Evolutionary conservation across 345 rosid genomes (phyloP), one percentile per base, ranked within the genome.

Genomic region (Clarkia xantiana): DNA sequence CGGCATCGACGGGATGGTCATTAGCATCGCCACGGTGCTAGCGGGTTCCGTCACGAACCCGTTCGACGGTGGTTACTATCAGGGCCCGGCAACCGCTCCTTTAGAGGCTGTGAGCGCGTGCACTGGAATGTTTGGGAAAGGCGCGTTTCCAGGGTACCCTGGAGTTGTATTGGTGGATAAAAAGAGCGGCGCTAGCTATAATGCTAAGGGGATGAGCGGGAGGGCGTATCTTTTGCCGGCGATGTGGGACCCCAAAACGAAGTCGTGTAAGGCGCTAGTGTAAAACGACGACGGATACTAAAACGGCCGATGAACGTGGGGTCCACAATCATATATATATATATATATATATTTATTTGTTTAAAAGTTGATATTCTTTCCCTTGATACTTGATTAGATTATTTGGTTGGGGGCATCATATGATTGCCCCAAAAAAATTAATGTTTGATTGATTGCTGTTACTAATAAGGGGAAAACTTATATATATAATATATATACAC

Each of bases 1-100:
- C 1, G 97, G 95, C 0, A 72, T 76, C 23, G 93, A 88, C 59
- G 97, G 97, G 6, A 81, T 88, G 89, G 62, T 88, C 51, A 88
- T 88, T 16, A 84, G 70, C 64, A 36, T 84, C 36, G 93, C 97
- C 0, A 81, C 89, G 1, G 78, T 89, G 23, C 61, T 88, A 45
- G 97, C 89, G 0, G 81, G 79, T 48, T 75, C 89, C 47, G 83
- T 84, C 12, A 76, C 94, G 14, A 89, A 89, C 38, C 97, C 95
- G 58, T 89, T 82, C 48, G 73, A 73, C 0, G 65, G 69, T 25
- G 90, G 95, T 1, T 88, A 88, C 49, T 88, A 56, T 47, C 86
- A 84, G 52, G 95, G 94, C 7, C 63, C 81, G 0, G 52, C 79
- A 0, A 67, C 73, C 10, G 95, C 82, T 1, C 86, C 95, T 1